Percentiles rank a stretch among this genome's conserved stretches.
Evolutionary conservation across 768 basidiomycete genomes (phyloP).

Genomic region (Pluteus cervinus): DNA sequence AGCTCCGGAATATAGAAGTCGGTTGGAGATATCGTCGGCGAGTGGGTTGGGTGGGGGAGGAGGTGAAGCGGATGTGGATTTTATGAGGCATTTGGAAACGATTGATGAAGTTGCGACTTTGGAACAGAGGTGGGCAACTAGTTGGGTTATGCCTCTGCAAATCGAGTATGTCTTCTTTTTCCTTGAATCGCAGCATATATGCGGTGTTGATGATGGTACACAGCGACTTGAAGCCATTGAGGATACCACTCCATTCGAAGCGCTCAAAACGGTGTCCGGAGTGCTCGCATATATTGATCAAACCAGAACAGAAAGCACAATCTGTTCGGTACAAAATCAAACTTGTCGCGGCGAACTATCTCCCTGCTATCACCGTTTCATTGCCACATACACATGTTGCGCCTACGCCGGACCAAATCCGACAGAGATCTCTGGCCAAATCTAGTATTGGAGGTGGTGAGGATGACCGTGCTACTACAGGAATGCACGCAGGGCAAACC

Average conservation of each 20-base stretch:
- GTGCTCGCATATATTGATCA: constrained; percentile 95
- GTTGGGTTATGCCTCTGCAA: constrained; percentile 68
- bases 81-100: constrained; percentile 57
- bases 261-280: constrained; percentile 91
- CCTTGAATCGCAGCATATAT: constrained; percentile 3
- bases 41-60: constrained; percentile 51
- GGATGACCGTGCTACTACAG: constrained; percentile 29
- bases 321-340: constrained; percentile 96
- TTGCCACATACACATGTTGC: constrained; percentile 52
- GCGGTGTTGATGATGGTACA: constrained; percentile 6
- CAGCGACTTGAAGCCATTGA: constrained; percentile 81
- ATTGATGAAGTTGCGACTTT: constrained; percentile 60
- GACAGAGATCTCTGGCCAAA: constrained; percentile 36
- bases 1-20: constrained; percentile 69
- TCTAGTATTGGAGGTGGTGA: constrained; percentile 32
- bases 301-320: constrained; percentile 95
- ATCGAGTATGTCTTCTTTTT: constrained; percentile 43
- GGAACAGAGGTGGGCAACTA: constrained; percentile 76
- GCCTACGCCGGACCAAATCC: constrained; percentile 33
- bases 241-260: constrained; percentile 91
- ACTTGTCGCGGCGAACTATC: constrained; percentile 90
- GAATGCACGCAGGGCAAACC: constrained; percentile 69
- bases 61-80: constrained; percentile 66
- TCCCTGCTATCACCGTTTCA: constrained; percentile 76
- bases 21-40: constrained; percentile 57